Base-by-base conservation (phyloP, 768 basidiomycete genomes). In the Boletus subcaerulescens region DNA sequence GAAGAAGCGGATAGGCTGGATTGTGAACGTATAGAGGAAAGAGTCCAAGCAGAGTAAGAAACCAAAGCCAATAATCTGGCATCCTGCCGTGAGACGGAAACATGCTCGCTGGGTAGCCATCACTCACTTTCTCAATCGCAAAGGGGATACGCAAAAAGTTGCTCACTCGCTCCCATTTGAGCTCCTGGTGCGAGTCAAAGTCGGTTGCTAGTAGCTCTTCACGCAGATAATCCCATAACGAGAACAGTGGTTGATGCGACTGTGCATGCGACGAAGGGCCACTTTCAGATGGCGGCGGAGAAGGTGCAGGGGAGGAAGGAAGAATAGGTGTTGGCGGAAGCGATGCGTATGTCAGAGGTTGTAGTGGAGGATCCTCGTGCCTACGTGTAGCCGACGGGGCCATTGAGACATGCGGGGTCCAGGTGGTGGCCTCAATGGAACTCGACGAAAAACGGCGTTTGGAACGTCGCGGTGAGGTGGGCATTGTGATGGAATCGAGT, bases 21-120 rank as follows among this genome's bases (percentile, higher is more conserved):
- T 91, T 17, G 97, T 99, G 75, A 99, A 98, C 1, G 92, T 95
- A 72, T 98, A 97, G 1, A 99, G 81, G 73, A 98, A 98, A 2
- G 94, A 93, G 70, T 99, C 97, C 48, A 98, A 79, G 71, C 97
- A 99, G 36, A 98, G 81, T 26, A 97, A 75, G 61, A 91, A 89
- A 35, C 97, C 97, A 69, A 98, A 97, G 22, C 87, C 77, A 48
- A 97, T 87, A 18, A 95, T 91, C 94, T 96, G 60, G 2, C 10
- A 14, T 17, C 18, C 22, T 38, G 5, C 17, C 17, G 57, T 64
- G 32, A 62, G 55, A 38, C 29, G 29, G 50, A 44, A 8, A 29
- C 6, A 15, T 17, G n/a, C 26, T 24, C 32, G 38, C 17, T 36
- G 15, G 39, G 32, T 15, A 17, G 24, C 4, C 4, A 49, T 9